phyloP scores from a whole-genome alignment of 305 asterid species.

The Fraxinus greggii region DNA sequence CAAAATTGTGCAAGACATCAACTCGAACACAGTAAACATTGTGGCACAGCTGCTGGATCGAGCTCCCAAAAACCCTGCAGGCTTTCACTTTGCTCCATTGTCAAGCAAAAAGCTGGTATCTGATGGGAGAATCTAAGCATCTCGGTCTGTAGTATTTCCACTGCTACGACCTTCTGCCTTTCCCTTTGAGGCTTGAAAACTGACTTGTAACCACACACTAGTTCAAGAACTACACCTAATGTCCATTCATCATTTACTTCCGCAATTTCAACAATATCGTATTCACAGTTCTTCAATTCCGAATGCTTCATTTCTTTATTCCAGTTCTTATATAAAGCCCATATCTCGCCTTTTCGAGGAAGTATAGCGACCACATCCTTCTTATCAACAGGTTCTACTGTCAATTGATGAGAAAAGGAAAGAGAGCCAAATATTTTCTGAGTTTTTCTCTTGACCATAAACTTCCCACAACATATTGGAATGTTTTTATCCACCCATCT shows the following conservation, averaged over 20 bases:
- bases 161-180: constrained; percentile 12
- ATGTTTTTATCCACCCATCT: constrained; percentile 28
- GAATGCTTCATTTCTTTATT: constrained; percentile 13
- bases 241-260: constrained; percentile 9
- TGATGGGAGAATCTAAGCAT: constrained; percentile 42
- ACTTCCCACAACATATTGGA: constrained; percentile 36
- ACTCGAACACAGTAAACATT: constrained; percentile 11
- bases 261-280: constrained; percentile 36
- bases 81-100: constrained; percentile 33
- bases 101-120: constrained; percentile 38
- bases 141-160: constrained; percentile 28
- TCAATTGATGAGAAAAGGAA: constrained; percentile 40
- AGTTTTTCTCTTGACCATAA: constrained; percentile 12
- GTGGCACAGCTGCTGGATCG: constrained; percentile 37
- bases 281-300: constrained; percentile 30
- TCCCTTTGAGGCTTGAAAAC: constrained; percentile 31
- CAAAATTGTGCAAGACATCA: neutral
- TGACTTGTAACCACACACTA: constrained; percentile 25
- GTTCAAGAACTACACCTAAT: constrained; percentile 28
- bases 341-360: constrained; percentile 38
- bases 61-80: constrained; percentile 42
- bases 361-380: constrained; percentile 27
- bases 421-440: neutral
- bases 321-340: constrained; percentile 47
- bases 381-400: neutral